Conservation (phyloP, 805 yeast species). For the Candida loeiensis region DNA sequence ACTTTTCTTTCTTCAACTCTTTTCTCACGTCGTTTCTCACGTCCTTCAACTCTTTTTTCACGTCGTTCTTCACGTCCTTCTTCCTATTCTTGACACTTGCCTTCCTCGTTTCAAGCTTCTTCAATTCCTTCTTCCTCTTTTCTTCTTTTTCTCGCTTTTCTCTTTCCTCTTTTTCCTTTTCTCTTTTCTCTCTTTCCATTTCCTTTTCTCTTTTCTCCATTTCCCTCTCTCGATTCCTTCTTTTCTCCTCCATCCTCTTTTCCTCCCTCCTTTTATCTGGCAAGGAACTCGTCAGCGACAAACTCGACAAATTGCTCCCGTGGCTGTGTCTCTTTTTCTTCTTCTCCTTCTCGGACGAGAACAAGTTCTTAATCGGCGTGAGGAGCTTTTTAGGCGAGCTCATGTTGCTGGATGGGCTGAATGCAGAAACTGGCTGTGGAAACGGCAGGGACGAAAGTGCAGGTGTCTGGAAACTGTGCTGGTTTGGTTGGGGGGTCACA, state of each 20-base stretch:
- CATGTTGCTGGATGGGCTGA: constrained; percentile 1
- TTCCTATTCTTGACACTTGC: no score
- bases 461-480: no score
- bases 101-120: neutral
- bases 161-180: neutral
- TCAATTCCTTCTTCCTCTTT: neutral
- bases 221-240: neutral
- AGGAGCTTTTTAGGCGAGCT: constrained; percentile 26
- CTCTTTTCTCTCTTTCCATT: neutral
- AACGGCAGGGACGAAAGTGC: no score
- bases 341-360: constrained; percentile 14
- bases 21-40: neutral
- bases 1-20: neutral
- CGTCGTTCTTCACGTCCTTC: neutral
- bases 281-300: constrained; percentile 7
- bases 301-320: constrained; percentile 9
- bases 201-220: neutral
- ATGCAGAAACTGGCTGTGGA: neutral
- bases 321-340: constrained; percentile 10
- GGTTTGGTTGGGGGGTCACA: no score
- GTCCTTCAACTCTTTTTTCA: neutral
- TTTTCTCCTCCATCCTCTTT: neutral
- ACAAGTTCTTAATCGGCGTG: constrained; percentile 26
- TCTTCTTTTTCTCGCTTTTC: neutral
- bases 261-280: neutral